Conservation (phyloP, 1,284 basidiomycete species). For the Marasmius sp. region DNA sequence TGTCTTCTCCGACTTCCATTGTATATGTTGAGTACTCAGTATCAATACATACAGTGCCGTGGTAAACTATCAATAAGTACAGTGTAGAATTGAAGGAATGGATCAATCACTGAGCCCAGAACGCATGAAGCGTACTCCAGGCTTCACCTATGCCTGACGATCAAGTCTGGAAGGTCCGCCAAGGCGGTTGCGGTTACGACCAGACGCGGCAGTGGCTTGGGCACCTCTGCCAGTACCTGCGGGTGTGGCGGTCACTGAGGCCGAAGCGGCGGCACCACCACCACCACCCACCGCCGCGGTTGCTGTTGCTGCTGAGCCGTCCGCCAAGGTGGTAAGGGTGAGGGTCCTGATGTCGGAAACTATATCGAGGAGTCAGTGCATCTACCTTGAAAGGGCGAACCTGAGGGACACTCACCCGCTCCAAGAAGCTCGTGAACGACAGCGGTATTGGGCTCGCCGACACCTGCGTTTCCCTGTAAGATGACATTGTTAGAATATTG, state of each 20-base stretch:
- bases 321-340: background rate
- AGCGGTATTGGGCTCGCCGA: constrained; percentile 17
- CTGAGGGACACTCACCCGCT: constrained; percentile 7
- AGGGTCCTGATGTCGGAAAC: background rate
- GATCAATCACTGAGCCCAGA: too few species aligned
- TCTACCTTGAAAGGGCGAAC: too few species aligned
- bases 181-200: too few species aligned
- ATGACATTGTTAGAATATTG: too few species aligned
- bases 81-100: too few species aligned
- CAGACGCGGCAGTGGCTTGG: background rate
- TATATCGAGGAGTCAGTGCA: background rate
- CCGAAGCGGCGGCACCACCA: background rate
- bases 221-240: background rate
- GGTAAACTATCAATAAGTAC: too few species aligned
- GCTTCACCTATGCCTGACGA: too few species aligned
- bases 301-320: background rate
- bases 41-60: background rate
- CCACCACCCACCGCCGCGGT: background rate
- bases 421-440: constrained; percentile 19
- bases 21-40: background rate
- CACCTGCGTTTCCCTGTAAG: constrained; percentile 19
- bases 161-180: too few species aligned
- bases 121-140: too few species aligned
- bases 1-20: too few species aligned
- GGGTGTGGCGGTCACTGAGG: background rate